Percentiles rank a stretch among this genome's conserved stretches.
phyloP scores from a whole-genome alignment of 208 protist species.

The Acanthamoeba castellanii region DNA sequence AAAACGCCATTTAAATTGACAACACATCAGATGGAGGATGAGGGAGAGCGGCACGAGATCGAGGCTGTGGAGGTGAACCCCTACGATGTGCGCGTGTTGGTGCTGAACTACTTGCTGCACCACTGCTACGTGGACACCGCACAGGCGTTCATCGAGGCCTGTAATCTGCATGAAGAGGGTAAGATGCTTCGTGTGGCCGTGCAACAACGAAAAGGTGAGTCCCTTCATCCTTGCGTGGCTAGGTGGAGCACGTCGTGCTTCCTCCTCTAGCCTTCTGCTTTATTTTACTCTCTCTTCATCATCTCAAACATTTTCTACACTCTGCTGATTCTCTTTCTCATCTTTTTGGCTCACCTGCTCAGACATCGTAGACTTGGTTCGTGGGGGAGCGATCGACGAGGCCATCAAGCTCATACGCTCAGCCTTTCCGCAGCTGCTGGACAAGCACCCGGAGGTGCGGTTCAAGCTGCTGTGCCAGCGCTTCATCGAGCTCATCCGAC shows the following conservation, averaged over 20 bases:
- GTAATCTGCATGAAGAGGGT: constrained; percentile 51
- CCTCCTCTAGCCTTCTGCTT: no score
- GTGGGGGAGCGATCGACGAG: constrained; percentile 31
- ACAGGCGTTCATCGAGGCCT: constrained; percentile 36
- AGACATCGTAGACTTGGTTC: constrained; percentile 28
- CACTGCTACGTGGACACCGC: constrained; percentile 65
- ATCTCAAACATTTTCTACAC: background rate
- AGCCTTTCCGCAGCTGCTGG: constrained; percentile 49
- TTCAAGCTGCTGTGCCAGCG: constrained; percentile 63
- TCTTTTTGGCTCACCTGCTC: background rate
- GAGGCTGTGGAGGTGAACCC: constrained; percentile 36
- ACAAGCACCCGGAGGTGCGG: constrained; percentile 46
- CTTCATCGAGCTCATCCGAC: constrained; percentile 62
- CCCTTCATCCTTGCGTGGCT: background rate
- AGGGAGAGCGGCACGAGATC: background rate
- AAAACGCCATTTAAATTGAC: no score
- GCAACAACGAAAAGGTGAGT: constrained; percentile 39
- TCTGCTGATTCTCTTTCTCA: background rate
- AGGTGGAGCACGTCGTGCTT: no score
- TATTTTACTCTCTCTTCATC: no score
- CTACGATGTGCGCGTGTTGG: constrained; percentile 30
- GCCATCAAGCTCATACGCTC: background rate
- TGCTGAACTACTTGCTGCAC: constrained; percentile 64
- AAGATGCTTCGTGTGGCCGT: background rate
- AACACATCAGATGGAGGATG: background rate